A percentile compares a stretch with the other conserved stretches of the same genome.
Evolutionary conservation across 495 filamentous ascomycete species (phyloP).

Genomic region (Hapsidospora chrysogenum): DNA sequence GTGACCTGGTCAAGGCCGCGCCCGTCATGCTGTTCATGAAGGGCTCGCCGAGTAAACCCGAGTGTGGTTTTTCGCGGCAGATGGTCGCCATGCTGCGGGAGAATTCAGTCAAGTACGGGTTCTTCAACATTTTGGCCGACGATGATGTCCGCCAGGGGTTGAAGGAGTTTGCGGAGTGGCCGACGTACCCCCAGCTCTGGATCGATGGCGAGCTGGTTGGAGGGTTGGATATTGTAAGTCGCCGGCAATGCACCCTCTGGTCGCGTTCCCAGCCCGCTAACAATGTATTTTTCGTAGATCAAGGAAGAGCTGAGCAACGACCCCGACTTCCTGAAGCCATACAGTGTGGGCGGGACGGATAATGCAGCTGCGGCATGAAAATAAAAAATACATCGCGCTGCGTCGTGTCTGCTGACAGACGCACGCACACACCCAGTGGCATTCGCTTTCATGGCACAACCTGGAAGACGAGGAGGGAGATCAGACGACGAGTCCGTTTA

Average conservation of each 20-base stretch:
- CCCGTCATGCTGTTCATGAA: slow-evolving; percentile 97
- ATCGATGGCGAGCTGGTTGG: slow-evolving; percentile 71
- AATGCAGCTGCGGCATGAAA: too few relatives aligned
- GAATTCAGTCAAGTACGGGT: slow-evolving; percentile 83
- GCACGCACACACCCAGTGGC: too few relatives aligned
- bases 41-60: slow-evolving; percentile 75
- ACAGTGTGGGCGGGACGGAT: too few relatives aligned
- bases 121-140: slow-evolving; percentile 97
- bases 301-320: slow-evolving; percentile 19
- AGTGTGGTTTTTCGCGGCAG: slow-evolving; percentile 91
- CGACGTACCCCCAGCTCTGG: slow-evolving; percentile 88
- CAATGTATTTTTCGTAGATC: slow-evolving; percentile 12
- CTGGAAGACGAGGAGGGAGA: too few relatives aligned
- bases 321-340: slow-evolving; percentile 60
- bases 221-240: slow-evolving; percentile 86
- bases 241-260: not conserved
- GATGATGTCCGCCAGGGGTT: slow-evolving; percentile 93
- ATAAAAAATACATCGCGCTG: too few relatives aligned
- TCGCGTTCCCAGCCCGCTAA: slow-evolving; percentile 8
- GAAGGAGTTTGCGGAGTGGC: slow-evolving; percentile 93
- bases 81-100: slow-evolving; percentile 73
- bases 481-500: too few relatives aligned
- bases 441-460: too few relatives aligned
- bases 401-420: too few relatives aligned
- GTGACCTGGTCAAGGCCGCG: slow-evolving; percentile 75